These are phyloP conservation scores for Pseudogymnoascus sp. DNA, from an alignment of 2,329 filamentous ascomycete species.

Conservation along the genomic window DNA sequence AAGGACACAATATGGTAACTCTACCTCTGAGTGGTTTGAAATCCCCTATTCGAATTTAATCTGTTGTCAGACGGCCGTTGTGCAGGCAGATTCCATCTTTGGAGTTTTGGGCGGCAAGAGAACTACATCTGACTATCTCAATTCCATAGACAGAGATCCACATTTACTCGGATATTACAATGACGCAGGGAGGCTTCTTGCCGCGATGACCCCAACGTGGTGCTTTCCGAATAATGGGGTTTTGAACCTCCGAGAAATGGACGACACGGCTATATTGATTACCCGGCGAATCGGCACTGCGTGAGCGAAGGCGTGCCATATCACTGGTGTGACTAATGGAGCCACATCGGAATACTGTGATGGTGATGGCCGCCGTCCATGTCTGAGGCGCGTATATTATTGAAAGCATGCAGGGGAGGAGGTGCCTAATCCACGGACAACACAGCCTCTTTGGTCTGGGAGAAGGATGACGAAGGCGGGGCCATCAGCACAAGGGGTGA, in stretches of 20 bases:
- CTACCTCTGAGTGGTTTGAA: neutral
- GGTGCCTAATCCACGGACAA: slow-evolving; percentile 2
- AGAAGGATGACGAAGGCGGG: neutral
- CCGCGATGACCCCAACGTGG: slow-evolving; percentile 1
- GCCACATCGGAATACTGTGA: neutral
- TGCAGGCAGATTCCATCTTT: neutral
- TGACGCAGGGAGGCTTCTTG: neutral
- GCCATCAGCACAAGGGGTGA: neutral
- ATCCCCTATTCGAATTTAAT: neutral
- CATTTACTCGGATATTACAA: slow-evolving; percentile 2
- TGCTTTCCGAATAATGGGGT: neutral
- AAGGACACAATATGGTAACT: neutral
- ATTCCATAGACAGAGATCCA: neutral
- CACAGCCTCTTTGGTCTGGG: slow-evolving; percentile 3
- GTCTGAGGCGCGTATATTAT: slow-evolving; percentile 1
- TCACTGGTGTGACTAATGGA: slow-evolving; percentile 1
- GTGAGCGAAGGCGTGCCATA: neutral
- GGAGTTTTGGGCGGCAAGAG: neutral
- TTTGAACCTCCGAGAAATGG: neutral
- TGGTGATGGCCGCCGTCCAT: neutral
- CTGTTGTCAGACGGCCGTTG: neutral
- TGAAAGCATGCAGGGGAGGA: slow-evolving; percentile 1
- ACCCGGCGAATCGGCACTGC: neutral
- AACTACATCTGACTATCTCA: neutral
- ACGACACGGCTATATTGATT: neutral